Base-by-base conservation (phyloP, 1,284 basidiomycete species). In the Cryptococcus sp. region DNA sequence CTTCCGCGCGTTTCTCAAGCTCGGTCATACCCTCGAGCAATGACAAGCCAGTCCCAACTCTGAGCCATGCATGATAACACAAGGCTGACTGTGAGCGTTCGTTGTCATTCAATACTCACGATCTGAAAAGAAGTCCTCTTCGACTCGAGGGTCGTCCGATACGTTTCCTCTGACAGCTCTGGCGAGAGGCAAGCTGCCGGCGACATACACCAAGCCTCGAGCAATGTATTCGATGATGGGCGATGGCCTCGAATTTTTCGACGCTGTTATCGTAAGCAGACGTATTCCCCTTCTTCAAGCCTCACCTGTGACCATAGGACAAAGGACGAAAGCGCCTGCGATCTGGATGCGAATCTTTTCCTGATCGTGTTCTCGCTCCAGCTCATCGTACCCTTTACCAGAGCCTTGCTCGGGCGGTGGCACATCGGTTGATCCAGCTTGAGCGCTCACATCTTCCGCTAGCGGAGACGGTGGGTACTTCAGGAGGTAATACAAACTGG, bases 101-200 rank as follows among this genome's bases (percentile, higher is more conserved):
- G 17, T 40, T 29, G 22, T 15, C 6, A 8, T 16, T 38, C 44
- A n/a, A 0, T 4, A 68, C 76, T 68, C 57, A 79, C 79, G 75
- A 58, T 79, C 77, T 11, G 73, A 58, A 48, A 72, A 74, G 56
- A 78, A 78, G 50, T 79, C 79, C 46, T 74, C 75, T 61, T 79
- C 78, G 5, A 82, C 81, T 15, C 79, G 63, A 0, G 80, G 80
- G 72, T 83, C 82, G 62, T 81, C 80, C n/a, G 78, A 80, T 17
- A 81, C 79, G 44, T 81, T 82, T 43, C 81, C 77, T 50, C 75
- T 51, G 0, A 82, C 79, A 39, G 78, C 78, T 34, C 73, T 69
- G 5, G 78, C 78, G 17, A 82, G 59, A 4, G 81, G 81, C 3
- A 82, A 65, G 2, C 76, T 70, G 17, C 78, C 79, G 5, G 78